phyloP scores from a whole-genome alignment of 148 eudicot species.

The Rhododendron griersonianum region DNA sequence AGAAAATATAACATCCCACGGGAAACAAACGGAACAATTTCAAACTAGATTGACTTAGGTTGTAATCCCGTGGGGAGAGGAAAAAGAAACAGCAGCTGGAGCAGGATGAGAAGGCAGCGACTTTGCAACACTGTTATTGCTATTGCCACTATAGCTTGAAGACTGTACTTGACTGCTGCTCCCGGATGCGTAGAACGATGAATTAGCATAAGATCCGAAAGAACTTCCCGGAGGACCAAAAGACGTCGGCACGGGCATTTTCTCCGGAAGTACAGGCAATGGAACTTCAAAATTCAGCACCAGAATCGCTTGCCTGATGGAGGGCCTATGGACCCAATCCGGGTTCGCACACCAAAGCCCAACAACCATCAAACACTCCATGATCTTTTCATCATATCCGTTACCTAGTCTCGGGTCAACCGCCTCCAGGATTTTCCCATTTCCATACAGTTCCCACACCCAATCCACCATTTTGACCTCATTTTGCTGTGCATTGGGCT shows the following conservation, averaged over 20 bases:
- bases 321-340: background rate
- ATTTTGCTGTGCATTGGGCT: background rate
- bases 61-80: background rate
- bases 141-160: background rate
- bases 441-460: background rate
- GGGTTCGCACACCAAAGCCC: background rate
- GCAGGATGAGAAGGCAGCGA: background rate
- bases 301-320: background rate
- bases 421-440: background rate
- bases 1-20: background rate
- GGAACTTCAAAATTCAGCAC: background rate
- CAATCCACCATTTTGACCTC: background rate
- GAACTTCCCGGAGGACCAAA: background rate
- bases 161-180: background rate
- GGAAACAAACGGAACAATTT: too few species aligned
- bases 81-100: background rate
- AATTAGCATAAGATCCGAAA: background rate
- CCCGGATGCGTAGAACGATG: background rate
- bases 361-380: background rate
- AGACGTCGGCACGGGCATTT: background rate
- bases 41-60: background rate
- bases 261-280: background rate
- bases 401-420: background rate
- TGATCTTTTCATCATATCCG: background rate
- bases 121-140: background rate